A percentile compares a stretch with the other conserved stretches of the same genome.
phyloP scores from a whole-genome alignment of 164 flowering plant species.

The grape (Vitis vinifera) region ASM3070453v1 NC_081808.1:22882501-22883000 shows the following conservation, averaged over 20 bases:
- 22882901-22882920: not conserved
- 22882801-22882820: slow-evolving; percentile 73
- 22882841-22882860: not conserved
- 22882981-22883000: slow-evolving; percentile 70
- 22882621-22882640: not conserved
- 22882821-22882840: not conserved
- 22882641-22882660: not conserved
- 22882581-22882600: slow-evolving; percentile 8
- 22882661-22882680: not conserved
- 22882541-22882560: not conserved
- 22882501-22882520: slow-evolving; percentile 42
- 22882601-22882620: not conserved
- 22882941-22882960: slow-evolving; percentile 67
- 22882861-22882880: not conserved
- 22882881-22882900: not conserved
- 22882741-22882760: slow-evolving; percentile 42
- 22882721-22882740: slow-evolving; percentile 32
- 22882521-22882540: not conserved
- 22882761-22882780: slow-evolving; percentile 79
- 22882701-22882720: slow-evolving; percentile 55
- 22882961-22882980: slow-evolving; percentile 75
- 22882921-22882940: slow-evolving; percentile 57
- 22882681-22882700: slow-evolving; percentile 11
- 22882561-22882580: not conserved
- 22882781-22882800: slow-evolving; percentile 77